Evolutionary conservation across 495 filamentous ascomycete species (phyloP).

Genomic region (Penicillium malachiteum): DNA sequence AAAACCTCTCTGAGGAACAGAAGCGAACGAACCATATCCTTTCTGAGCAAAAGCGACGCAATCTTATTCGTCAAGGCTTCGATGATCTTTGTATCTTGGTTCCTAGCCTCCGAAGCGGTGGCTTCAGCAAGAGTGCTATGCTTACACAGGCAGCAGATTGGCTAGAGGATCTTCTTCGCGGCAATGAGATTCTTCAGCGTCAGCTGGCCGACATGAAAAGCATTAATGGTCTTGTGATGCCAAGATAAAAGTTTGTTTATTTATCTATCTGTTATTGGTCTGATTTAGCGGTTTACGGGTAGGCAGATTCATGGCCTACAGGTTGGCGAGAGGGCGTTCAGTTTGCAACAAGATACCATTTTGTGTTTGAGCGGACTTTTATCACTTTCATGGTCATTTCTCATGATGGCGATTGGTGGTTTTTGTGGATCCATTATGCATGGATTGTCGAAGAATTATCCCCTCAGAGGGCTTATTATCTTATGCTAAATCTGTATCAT

Average conservation of each 20-base stretch:
- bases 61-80: conserved; percentile 74
- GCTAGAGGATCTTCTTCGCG: conserved; percentile 67
- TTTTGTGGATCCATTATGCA: too few species aligned
- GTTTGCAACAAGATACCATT: conserved; percentile 22
- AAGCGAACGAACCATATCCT: conserved; percentile 86
- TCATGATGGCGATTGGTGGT: not conserved
- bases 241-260: conserved; percentile 33
- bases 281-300: conserved; percentile 14
- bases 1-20: conserved; percentile 80
- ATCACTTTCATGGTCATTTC: not conserved
- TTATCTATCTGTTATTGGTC: conserved; percentile 13
- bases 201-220: conserved; percentile 46
- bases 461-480: too few species aligned
- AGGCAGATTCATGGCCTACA: conserved; percentile 2
- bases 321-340: conserved; percentile 17
- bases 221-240: conserved; percentile 45
- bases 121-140: conserved; percentile 77
- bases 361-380: not conserved
- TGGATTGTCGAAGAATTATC: too few species aligned
- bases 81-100: conserved; percentile 70
- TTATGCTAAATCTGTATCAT: too few species aligned
- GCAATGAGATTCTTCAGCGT: conserved; percentile 55
- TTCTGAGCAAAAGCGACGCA: conserved; percentile 83
- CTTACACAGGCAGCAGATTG: conserved; percentile 69
- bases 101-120: conserved; percentile 64